Base-by-base conservation (phyloP, 192 early-diverging fungal species). In the Haplosporangium gracile region DNA sequence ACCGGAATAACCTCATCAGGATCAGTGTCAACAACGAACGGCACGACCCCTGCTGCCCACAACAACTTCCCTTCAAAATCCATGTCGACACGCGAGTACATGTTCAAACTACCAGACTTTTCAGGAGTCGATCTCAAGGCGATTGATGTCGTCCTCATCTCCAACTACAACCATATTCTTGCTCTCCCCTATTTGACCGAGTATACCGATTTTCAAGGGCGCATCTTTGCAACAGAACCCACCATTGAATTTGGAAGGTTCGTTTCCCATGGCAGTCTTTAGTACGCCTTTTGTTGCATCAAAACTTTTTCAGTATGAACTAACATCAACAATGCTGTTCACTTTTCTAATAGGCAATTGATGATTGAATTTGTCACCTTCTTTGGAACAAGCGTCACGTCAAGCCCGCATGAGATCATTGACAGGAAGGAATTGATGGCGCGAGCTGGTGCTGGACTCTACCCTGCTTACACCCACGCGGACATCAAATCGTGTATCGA, bases 141-240 rank as follows among this genome's bases (percentile, higher is more conserved):
- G 0, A 92, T 98, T 20, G 96, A 97, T 87, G 91, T 94, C 77
- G 90, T 98, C 29, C 84, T 98, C 4, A 86, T 98, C 39, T 92
- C 94, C 57, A 95, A 96, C 88, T 92, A 91, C 80, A 92, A 94
- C 72, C 91, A 95, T 72, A 94, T 95, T 90, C 86, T 94, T 32
- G 93, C 94, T 65, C 88, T 98, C 39, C 97, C 97, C 24, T 98
- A 91, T 80, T 87, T 97, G 40, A 97, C 95, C 2, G 96, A 97
- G 57, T 97, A 95, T 89, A 92, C 94, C 1, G 93, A 91, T 32
- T 98, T 96, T 82, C 89, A 92, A 32, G 96, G 96, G 5, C 91
- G 90, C 9, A 92, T 98, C 6, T 94, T 93, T 88, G 95, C 94
- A 4, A 97, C 96, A 0, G 97, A 96, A 83, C 95, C 96, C 1